These are phyloP conservation scores for Cercospora sp. DNA, from an alignment of 2,329 filamentous ascomycete species.

Conservation along the genomic window DNA sequence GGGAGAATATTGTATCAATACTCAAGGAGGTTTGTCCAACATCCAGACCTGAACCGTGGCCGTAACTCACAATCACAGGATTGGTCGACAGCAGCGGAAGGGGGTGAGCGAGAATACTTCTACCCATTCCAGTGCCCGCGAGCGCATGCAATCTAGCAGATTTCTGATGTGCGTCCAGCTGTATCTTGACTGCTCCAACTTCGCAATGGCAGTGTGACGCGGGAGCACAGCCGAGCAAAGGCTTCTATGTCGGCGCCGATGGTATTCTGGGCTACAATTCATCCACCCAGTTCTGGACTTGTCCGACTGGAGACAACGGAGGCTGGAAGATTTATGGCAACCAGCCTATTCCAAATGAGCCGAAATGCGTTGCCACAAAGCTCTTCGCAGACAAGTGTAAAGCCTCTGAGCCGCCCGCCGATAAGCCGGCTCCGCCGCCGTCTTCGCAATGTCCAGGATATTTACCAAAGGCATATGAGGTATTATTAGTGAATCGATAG, in stretches of 20 bases:
- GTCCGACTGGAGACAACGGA: conserved; percentile 56
- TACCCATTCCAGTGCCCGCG: not conserved
- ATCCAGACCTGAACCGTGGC: not conserved
- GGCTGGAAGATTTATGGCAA: conserved; percentile 58
- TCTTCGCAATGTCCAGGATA: conserved; percentile 20
- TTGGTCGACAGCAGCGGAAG: conserved; percentile 58
- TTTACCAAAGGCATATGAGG: conserved; percentile 16
- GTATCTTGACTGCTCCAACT: conserved; percentile 62
- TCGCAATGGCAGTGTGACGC: conserved; percentile 63
- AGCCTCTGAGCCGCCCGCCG: conserved; percentile 14
- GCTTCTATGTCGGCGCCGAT: conserved; percentile 58
- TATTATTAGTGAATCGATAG: not conserved
- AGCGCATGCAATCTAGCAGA: not conserved
- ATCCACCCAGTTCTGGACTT: conserved; percentile 59
- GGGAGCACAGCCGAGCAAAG: conserved; percentile 52
- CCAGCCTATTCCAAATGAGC: conserved; percentile 42
- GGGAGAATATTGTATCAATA: conserved; percentile 57
- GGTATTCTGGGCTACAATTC: conserved; percentile 56
- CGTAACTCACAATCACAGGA: conserved; percentile 18
- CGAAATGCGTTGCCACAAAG: conserved; percentile 54
- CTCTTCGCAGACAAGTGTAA: conserved; percentile 38
- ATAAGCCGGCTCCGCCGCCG: conserved; percentile 9
- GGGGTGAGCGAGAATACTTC: conserved; percentile 38
- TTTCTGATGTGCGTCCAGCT: conserved; percentile 34
- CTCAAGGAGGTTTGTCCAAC: conserved; percentile 43